Evolutionary conservation across 2,329 filamentous ascomycete species (phyloP), one percentile per base, ranked within the genome.

Genomic region (Tolypocladium tundrense): DNA sequence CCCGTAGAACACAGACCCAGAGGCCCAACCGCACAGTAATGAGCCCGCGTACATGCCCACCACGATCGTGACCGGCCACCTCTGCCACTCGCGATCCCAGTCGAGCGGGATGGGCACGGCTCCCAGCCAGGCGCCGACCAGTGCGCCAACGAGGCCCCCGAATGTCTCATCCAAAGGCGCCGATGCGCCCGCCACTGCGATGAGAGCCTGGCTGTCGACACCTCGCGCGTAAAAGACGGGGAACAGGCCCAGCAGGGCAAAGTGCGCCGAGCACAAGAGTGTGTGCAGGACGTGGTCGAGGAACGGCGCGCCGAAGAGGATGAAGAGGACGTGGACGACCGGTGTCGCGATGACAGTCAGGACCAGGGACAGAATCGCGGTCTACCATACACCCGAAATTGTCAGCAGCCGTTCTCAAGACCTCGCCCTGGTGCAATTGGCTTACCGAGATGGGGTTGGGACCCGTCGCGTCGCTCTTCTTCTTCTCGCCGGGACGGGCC

Each of bases 81-180:
- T 90, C 82, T 99, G 94, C 94, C 94, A 99, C 65, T 96, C 91
- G n/a, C 94, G 86, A 71, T 99, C 94, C 93, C 93, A 97, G 71
- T 99, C 94, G 64, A 99, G 77, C 2, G 94, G 94, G 65, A 99
- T 97, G 0, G 95, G 94, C 56, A 97, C 85, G 9, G 94, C 94
- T 4, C 94, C 94, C 48, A 96, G 75, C 94, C 94, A 97, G 45
- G 90, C 91, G 7, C 94, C 94, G 1, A 93, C 66, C 33, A 88
- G 76, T 0, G 85, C 86, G 6, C 94, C 94, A n/a, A 92, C 72
- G 11, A 90, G 79, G 1, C 85, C 90, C 3, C 91, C 93, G 74
- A 91, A 94, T 0, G 90, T 84, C 69, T 92, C 88, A 72, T 97
- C 94, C 27, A 94, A 76, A 0, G 92, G 91, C 50, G 80, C 80